Percentiles rank a stretch among this genome's conserved stretches.
Conservation (phyloP, 805 yeast genomes). For the Starmerella vitae region DNA sequence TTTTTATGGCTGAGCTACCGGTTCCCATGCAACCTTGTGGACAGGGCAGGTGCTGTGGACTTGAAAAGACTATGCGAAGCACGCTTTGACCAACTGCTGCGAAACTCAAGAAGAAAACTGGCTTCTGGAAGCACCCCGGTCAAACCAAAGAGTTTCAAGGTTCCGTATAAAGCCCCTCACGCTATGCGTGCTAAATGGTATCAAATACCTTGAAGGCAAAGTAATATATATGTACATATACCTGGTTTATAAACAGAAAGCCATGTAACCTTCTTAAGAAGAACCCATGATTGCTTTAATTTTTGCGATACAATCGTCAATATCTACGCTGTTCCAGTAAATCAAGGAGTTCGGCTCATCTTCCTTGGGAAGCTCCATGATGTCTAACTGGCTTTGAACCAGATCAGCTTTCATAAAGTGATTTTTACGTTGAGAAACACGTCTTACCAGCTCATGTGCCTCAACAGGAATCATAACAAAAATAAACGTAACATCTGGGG, state of each 20-base stretch:
- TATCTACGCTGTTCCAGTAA: constrained; percentile 15
- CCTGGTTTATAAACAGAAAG: not conserved
- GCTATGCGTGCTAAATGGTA: too few species aligned
- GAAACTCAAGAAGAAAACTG: constrained; percentile 8
- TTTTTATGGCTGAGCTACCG: constrained; percentile 81
- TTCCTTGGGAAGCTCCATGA: constrained; percentile 53
- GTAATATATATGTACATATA: too few species aligned
- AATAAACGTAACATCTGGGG: constrained; percentile 28
- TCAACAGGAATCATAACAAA: constrained; percentile 59
- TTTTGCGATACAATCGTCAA: constrained; percentile 10
- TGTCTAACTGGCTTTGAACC: constrained; percentile 66
- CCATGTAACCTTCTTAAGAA: too few species aligned
- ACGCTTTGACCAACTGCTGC: constrained; percentile 36
- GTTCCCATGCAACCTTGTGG: constrained; percentile 70
- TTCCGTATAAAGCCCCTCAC: too few species aligned
- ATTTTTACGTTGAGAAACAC: constrained; percentile 51
- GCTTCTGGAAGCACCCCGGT: not conserved
- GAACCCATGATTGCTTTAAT: constrained; percentile 1
- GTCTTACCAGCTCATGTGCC: constrained; percentile 42
- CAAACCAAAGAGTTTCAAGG: not conserved
- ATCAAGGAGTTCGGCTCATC: constrained; percentile 18
- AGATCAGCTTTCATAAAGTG: constrained; percentile 83
- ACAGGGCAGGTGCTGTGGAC: constrained; percentile 58
- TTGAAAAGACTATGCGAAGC: constrained; percentile 57
- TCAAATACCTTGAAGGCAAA: too few species aligned